A percentile compares a stretch with the other conserved stretches of the same genome.
These are phyloP conservation scores for Colletotrichum eleusines DNA, from an alignment of 2,329 filamentous ascomycete genomes.

Conservation along the genomic window DNA sequence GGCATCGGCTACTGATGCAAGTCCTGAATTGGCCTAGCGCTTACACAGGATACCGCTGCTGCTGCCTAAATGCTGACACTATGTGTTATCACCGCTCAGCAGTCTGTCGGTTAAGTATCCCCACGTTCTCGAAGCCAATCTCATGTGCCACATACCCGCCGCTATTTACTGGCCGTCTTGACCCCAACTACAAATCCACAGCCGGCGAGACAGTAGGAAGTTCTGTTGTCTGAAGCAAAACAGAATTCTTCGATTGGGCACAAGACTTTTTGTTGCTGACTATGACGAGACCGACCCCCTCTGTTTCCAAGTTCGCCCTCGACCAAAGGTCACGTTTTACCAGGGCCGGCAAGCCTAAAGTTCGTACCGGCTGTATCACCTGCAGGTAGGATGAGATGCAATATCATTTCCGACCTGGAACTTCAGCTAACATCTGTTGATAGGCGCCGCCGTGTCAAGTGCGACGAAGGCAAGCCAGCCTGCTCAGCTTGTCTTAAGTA, in stretches of 20 bases:
- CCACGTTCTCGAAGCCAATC: neutral
- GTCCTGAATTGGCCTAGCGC: neutral
- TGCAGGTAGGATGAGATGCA: constrained; percentile 15
- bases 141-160: neutral
- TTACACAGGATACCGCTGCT: neutral
- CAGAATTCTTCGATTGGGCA: neutral
- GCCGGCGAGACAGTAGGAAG: neutral
- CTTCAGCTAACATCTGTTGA: neutral
- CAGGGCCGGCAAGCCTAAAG: constrained; percentile 20
- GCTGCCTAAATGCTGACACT: neutral
- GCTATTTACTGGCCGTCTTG: neutral
- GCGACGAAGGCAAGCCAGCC: constrained; percentile 28
- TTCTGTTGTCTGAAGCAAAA: neutral
- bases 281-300: neutral
- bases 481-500: constrained; percentile 31
- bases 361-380: constrained; percentile 21
- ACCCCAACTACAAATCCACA: neutral
- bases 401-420: neutral
- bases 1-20: neutral
- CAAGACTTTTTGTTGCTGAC: neutral
- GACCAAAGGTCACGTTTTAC: neutral
- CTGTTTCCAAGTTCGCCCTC: constrained; percentile 2
- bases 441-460: constrained; percentile 31
- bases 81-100: too few species aligned
- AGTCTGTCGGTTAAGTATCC: too few species aligned